Base-by-base conservation (phyloP, 1,284 basidiomycete genomes). In the Trichosporon sp. region DNA sequence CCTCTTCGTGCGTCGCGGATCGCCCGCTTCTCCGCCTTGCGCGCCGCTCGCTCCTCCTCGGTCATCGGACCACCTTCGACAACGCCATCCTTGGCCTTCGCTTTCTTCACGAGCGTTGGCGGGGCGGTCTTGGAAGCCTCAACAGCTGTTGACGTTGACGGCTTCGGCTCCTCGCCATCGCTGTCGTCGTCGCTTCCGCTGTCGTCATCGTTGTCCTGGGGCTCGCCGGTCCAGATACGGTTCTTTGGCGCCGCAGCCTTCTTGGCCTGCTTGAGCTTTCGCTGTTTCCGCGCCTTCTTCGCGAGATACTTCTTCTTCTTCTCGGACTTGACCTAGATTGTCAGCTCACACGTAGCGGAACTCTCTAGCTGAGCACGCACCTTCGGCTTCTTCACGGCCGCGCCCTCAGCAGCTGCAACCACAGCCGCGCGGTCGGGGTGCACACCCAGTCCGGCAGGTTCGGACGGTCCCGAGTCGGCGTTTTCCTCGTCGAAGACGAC, bases 271-370 rank as follows among this genome's bases (percentile, higher is more conserved):
- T 87, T 84, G 66, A 86, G 85, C 54, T 86, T 84, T 79, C 90
- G 90, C 79, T 87, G 85, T 67, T 88, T 86, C 68, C 88, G 86
- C 76, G 88, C 88, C 82, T 91, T 91, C 68, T 88, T 88, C 75
- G 88, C 88, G 46, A 91, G 84, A 80, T 91, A 91, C 70, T 88
- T 85, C 76, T 88, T 84, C 80, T 91, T 90, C 5, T 89, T 87
- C 51, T 86, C 88, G 0, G 72, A 73, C 73, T 83, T 71, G 48
- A 61, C 59, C 70, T 73, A 64, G 31, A 19, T 2, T 40, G 43
- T 72, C 63, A 71, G 71, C 63, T 48, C 26, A 26, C 26, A 26
- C 26, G 26, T 26, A 26, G 26, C 26, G 26, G 26, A 26, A 26
- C 26, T 26, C 26, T 26, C 26, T 26, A 26, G 26, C 26, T 26